Evolutionary conservation across 2,329 filamentous ascomycete genomes (phyloP), one percentile per base, ranked within the genome.

Genomic region (Aspergillus fructus): DNA sequence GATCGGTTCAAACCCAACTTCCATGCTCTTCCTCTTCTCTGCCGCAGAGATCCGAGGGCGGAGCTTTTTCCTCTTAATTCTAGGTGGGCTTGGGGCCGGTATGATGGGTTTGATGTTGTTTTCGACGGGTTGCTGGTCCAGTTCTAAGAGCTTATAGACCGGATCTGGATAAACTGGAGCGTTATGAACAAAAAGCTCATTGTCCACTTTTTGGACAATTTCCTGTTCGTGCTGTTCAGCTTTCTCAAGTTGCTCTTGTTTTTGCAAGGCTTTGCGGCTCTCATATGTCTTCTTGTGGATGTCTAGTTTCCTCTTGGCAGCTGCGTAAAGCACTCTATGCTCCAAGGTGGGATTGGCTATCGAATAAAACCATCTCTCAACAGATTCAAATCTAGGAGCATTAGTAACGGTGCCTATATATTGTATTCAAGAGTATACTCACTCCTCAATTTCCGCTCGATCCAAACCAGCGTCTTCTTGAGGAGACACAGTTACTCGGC

Each of bases 21-120:
- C 21, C 39, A 55, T 59, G 50, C 62, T 62, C n/a, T 39, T 51
- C 30, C 61, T 24, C 23, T 53, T 59, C 21, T 64, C 64, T 2
- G 56, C 58, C 2, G 58, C 61, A 11, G 61, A 61, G 4, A 64
- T 34, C 17, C 48, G 57, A 19, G 64, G 64, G 3, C 43, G 9
- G 21, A 7, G 27, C 40, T 58, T 54, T 34, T 37, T 17, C 27
- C 45, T 57, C 34, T 51, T 30, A 11, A 30, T 49, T 3, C 6
- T 4, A 43, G 12, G 13, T 3, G 12, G 21, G 15, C 2, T n/a
- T 24, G 23, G 23, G 5, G 23, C 13, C 23, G 13, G 23, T 17
- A 15, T 8, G 4, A 13, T 33, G n/a, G 23, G 21, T 7, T 40
- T n/a, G 9, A 12, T 23, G 27, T 33, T 21, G 6, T 40, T 27